Conservation (phyloP, 176 grass and related monocot species). For the Tuctoria greenei region DNA sequence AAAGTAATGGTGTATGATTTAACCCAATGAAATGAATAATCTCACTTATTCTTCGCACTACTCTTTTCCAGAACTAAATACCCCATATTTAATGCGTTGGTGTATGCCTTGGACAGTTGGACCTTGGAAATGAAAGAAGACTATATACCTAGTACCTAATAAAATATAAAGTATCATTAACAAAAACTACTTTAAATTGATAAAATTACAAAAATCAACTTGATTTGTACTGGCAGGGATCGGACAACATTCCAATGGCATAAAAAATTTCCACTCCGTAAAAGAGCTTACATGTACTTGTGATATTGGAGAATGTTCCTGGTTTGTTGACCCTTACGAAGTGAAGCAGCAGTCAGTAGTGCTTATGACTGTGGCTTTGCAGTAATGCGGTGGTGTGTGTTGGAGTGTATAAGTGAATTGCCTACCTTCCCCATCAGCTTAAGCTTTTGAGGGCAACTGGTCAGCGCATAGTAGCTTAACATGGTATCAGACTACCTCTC, state of each 20-base stretch:
- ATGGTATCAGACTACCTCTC: no score
- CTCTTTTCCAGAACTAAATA: background rate
- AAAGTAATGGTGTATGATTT: conserved; percentile 6
- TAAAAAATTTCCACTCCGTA: background rate
- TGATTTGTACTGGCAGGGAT: background rate
- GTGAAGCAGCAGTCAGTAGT: background rate
- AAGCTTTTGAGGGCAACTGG: no score
- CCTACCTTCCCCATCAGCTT: no score
- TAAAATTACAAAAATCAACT: background rate
- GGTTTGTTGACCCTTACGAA: no score
- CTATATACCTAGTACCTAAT: background rate
- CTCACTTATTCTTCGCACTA: background rate
- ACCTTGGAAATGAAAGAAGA: background rate
- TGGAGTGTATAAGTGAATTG: no score
- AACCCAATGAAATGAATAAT: background rate
- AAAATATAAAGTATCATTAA: background rate
- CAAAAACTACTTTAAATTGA: background rate
- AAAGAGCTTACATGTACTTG: background rate
- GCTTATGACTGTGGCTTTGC: background rate
- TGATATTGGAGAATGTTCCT: no score
- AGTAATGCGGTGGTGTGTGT: no score
- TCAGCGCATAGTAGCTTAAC: no score
- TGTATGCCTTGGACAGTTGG: background rate
- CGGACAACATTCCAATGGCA: background rate
- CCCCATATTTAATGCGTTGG: background rate